Base-by-base conservation (phyloP, 345 rosid species). In the Litchi chinensis region DNA sequence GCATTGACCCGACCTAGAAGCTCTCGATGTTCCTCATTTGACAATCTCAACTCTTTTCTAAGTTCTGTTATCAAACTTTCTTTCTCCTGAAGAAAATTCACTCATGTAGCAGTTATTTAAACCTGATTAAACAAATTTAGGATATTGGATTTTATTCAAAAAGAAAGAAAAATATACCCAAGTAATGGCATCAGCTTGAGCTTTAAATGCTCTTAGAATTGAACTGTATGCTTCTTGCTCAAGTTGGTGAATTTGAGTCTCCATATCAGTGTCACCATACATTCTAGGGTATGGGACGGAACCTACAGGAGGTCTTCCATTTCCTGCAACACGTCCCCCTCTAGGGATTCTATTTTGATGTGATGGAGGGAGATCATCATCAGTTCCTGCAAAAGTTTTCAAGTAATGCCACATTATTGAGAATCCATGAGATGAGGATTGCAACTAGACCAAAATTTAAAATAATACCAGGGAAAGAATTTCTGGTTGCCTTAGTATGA, bases 141-240 rank as follows among this genome's bases (percentile, higher is more conserved):
- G n/a, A 74, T 75, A 82, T 71, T 52, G 74, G 54, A 39, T 46
- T 65, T 71, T 79, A 78, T 48, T 15, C 74, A 79, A 60, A 11
- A 0, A 41, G 75, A 52, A 74, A 64, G 18, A 48, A 62, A 77
- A n/a, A 74, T 50, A 76, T 91, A 92, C 98, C 98, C 98, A 94
- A 79, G 98, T 83, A 79, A 94, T 92, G 72, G 95, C 98, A 88
- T 94, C 98, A 83, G 93, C 91, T 82, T 94, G 98, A 44, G 97
- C 98, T 89, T 91, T 92, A 90, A 94, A 92, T 68, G 97, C 98
- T 86, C 95, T 88, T 54, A 94, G 84, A 86, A 92, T 85, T 65
- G 98, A 79, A 68, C 86, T 82, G 83, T 94, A 94, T 22, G 94
- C 97, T 87, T 94, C 98, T 75, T 89, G 90, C 87, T 94, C 98